Evolutionary conservation across 768 basidiomycete genomes (phyloP).

Genomic region (Leccinum longicurvipes): DNA sequence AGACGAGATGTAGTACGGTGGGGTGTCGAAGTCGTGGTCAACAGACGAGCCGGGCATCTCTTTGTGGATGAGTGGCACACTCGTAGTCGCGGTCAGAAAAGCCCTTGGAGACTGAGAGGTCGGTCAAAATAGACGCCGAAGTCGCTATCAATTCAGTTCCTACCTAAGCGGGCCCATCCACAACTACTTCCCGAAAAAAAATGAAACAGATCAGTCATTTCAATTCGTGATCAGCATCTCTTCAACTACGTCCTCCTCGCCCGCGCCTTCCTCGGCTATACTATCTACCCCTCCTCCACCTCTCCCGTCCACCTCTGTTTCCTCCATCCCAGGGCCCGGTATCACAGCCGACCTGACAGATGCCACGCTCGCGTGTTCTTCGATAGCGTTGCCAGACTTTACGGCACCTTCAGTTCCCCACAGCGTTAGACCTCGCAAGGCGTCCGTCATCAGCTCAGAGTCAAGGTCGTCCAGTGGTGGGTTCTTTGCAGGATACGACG

Average conservation of each 20-base stretch:
- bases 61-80: conserved; percentile 34
- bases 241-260: conserved; percentile 23
- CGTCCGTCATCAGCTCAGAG: conserved; percentile 43
- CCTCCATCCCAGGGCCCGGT: background rate
- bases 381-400: background rate
- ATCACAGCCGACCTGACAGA: background rate
- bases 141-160: background rate
- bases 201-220: background rate
- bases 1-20: conserved; percentile 75
- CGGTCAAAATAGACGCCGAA: background rate
- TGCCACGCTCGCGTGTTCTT: background rate
- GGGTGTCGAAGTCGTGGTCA: conserved; percentile 33
- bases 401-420: conserved; percentile 33
- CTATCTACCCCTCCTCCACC: background rate
- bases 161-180: background rate
- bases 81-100: conserved; percentile 28
- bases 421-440: conserved; percentile 48
- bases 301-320: too few species aligned
- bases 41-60: conserved; percentile 45
- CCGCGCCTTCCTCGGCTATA: background rate
- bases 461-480: conserved; percentile 44
- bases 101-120: background rate
- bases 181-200: background rate
- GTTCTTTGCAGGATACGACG: conserved; percentile 40
- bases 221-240: conserved; percentile 19